Evolutionary conservation across 2,329 filamentous ascomycete species (phyloP).

Genomic region (Fusarium armeniacum): DNA sequence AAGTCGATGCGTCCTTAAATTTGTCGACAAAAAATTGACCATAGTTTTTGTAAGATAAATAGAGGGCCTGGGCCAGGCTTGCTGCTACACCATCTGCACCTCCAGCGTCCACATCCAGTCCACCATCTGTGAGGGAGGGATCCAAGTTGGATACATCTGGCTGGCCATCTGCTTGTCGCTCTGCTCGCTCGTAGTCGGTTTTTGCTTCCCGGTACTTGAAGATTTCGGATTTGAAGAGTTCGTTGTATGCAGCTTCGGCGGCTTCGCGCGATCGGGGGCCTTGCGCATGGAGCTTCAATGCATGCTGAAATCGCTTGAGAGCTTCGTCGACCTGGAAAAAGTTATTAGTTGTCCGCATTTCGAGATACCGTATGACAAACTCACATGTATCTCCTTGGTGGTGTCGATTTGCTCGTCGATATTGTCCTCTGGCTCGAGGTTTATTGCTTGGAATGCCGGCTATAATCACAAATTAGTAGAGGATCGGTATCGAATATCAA

Average conservation of each 20-base stretch:
- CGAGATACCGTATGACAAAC: slow-evolving; percentile 10
- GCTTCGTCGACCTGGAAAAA: slow-evolving; percentile 84
- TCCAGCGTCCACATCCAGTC: slow-evolving; percentile 68
- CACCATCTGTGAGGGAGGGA: slow-evolving; percentile 60
- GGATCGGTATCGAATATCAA: background rate
- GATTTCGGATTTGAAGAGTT: slow-evolving; percentile 91
- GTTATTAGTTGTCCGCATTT: slow-evolving; percentile 13
- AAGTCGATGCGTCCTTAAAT: slow-evolving; percentile 53
- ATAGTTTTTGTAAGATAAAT: slow-evolving; percentile 95
- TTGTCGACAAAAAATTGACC: slow-evolving; percentile 90
- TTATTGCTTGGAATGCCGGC: slow-evolving; percentile 86
- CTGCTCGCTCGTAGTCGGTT: slow-evolving; percentile 84
- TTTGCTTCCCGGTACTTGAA: slow-evolving; percentile 91
- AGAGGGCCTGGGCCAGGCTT: slow-evolving; percentile 88
- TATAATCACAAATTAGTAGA: slow-evolving; percentile 50
- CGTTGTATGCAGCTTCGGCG: slow-evolving; percentile 84
- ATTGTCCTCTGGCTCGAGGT: slow-evolving; percentile 93
- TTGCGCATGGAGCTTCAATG: slow-evolving; percentile 91
- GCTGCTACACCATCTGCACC: slow-evolving; percentile 81
- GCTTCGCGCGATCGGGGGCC: slow-evolving; percentile 81
- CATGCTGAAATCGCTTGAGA: slow-evolving; percentile 91
- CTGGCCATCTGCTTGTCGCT: slow-evolving; percentile 66
- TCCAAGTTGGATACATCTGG: slow-evolving; percentile 59
- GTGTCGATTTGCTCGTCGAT: slow-evolving; percentile 93
- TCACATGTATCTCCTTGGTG: slow-evolving; percentile 88